Evolutionary conservation across 257 asterid species (phyloP).

Genomic region (Solanum bukasovii): DNA sequence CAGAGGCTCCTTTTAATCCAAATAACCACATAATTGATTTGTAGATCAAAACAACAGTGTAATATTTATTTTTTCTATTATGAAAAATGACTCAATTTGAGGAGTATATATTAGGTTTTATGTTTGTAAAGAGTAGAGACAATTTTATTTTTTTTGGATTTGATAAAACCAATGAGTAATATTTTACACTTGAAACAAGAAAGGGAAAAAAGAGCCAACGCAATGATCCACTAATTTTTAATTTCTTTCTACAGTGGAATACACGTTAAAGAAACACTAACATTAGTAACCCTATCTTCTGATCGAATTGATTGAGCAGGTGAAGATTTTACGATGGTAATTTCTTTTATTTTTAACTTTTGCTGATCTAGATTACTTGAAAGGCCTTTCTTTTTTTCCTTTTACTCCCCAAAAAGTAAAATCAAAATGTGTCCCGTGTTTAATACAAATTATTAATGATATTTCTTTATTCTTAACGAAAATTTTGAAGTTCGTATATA

Average conservation of each 20-base stretch:
- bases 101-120: neutral
- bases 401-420: neutral
- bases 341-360: no score
- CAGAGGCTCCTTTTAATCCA: constrained; percentile 44
- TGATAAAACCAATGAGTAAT: neutral
- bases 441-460: neutral
- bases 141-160: neutral
- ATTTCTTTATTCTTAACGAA: no score
- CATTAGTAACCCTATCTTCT: neutral
- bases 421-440: no score
- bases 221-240: neutral
- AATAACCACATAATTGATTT: constrained; percentile 39
- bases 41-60: neutral
- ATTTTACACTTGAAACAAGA: neutral
- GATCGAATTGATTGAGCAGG: neutral
- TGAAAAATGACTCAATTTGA: neutral
- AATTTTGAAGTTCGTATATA: accelerated
- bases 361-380: neutral
- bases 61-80: neutral
- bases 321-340: no score
- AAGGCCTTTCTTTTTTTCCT: no score
- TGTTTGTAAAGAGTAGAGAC: neutral
- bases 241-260: neutral
- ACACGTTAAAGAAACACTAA: neutral
- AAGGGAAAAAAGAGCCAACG: neutral